phyloP scores from a whole-genome alignment of 345 rosid genomes.

The Corchorus capsularis region DNA sequence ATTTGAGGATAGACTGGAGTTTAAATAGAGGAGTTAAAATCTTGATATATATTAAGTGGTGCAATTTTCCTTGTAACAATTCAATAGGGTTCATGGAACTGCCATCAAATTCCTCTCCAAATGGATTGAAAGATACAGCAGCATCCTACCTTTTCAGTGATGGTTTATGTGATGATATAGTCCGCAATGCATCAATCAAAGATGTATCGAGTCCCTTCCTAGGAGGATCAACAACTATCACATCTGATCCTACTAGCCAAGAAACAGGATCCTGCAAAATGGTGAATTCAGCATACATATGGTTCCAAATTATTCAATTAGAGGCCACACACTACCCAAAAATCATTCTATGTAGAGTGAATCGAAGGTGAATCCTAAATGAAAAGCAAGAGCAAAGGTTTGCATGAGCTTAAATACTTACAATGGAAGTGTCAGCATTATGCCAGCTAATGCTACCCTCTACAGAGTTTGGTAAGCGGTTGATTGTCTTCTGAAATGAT shows the following conservation, averaged over 20 bases:
- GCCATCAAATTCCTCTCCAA: background rate
- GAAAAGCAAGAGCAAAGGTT: constrained; percentile 14
- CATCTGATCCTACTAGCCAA: constrained; percentile 92
- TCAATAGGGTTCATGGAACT: background rate
- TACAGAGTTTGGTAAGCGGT: constrained; percentile 68
- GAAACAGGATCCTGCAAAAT: constrained; percentile 76
- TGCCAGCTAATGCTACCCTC: constrained; percentile 90
- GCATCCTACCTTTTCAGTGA: constrained; percentile 51
- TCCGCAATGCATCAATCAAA: constrained; percentile 62
- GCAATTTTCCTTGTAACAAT: background rate
- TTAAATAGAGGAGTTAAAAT: constrained; percentile 16
- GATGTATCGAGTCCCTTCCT: constrained; percentile 88
- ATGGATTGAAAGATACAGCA: constrained; percentile 8
- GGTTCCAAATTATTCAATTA: constrained; percentile 7
- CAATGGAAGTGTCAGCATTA: constrained; percentile 80
- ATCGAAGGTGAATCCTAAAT: background rate
- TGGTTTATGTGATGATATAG: constrained; percentile 46
- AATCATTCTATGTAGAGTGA: background rate
- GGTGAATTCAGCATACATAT: constrained; percentile 10
- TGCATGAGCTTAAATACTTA: constrained; percentile 38
- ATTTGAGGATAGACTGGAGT: constrained; percentile 45
- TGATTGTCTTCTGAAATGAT: constrained; percentile 85
- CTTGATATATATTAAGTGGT: constrained; percentile 11
- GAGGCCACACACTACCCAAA: background rate
- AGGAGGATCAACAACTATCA: constrained; percentile 90